Percentiles rank a stretch among this genome's conserved stretches.
Conservation (phyloP, 768 basidiomycete genomes). For the Naganishia friedmannii region DNA sequence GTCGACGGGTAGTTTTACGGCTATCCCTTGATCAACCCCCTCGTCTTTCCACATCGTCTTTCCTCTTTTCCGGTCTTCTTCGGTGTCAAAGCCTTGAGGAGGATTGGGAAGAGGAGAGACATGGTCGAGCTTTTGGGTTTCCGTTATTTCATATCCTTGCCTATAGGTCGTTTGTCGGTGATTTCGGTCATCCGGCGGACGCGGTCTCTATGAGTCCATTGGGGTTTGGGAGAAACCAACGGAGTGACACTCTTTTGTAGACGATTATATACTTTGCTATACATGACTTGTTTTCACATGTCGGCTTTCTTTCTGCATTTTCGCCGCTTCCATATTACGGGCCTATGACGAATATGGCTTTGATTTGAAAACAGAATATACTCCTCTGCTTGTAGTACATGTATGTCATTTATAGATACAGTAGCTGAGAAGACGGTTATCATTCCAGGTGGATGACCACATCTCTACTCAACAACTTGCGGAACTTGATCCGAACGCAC, state of each 20-base stretch:
- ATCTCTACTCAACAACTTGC: neutral
- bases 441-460: neutral
- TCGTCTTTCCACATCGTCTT: slow-evolving; percentile 24
- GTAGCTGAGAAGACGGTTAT: neutral
- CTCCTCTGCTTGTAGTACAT: too few relatives aligned
- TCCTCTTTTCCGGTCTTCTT: slow-evolving; percentile 15
- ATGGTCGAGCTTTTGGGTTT: slow-evolving; percentile 30
- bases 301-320: too few relatives aligned
- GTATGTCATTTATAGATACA: neutral
- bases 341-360: too few relatives aligned
- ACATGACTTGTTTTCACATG: neutral
- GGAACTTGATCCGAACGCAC: neutral
- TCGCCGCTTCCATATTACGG: too few relatives aligned
- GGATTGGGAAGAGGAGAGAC: slow-evolving; percentile 8
- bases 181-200: neutral
- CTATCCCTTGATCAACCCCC: slow-evolving; percentile 33
- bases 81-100: slow-evolving; percentile 21
- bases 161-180: slow-evolving; percentile 7
- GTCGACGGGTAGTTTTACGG: slow-evolving; percentile 34
- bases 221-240: slow-evolving; percentile 37
- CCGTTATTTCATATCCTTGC: slow-evolving; percentile 38
- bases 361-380: too few relatives aligned
- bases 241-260: slow-evolving; percentile 30
- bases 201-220: slow-evolving; percentile 31
- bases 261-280: neutral